These are phyloP conservation scores for Fusarium napiforme DNA, from an alignment of 2,329 filamentous ascomycete species.

Conservation along the genomic window DNA sequence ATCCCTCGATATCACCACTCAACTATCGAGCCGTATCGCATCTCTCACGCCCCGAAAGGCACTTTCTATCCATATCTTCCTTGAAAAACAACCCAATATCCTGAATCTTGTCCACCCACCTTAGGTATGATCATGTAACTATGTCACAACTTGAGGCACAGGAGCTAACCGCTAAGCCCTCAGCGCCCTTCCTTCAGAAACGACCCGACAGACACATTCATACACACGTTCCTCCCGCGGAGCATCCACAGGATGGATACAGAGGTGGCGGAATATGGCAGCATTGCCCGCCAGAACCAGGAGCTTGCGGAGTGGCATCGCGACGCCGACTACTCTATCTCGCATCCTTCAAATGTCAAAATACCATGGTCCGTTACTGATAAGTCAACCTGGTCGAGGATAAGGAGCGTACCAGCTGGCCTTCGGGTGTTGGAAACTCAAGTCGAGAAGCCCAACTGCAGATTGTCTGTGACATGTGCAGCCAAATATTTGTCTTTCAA, in stretches of 20 bases:
- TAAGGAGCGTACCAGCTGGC: fast-evolving
- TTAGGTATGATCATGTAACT: background rate
- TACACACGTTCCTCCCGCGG: fast-evolving
- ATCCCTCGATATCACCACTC: fast-evolving
- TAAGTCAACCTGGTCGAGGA: too few species aligned
- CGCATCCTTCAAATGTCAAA: fast-evolving
- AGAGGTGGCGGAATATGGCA: fast-evolving
- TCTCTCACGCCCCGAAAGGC: background rate
- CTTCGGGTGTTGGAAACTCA: background rate
- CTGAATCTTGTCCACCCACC: fast-evolving
- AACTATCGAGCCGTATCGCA: fast-evolving
- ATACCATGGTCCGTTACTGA: fast-evolving
- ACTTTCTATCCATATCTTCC: background rate
- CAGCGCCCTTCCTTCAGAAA: background rate
- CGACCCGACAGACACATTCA: fast-evolving
- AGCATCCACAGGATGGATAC: fast-evolving
- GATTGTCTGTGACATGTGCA: background rate
- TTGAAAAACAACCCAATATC: fast-evolving
- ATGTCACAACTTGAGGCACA: fast-evolving
- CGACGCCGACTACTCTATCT: background rate
- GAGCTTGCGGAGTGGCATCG: background rate
- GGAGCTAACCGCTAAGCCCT: fast-evolving
- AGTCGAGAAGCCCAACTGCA: background rate
- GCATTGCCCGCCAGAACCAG: background rate
- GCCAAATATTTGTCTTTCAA: background rate